These are phyloP conservation scores for Escovopsis weberi DNA, from an alignment of 2,329 filamentous ascomycete species.

Conservation along the genomic window DNA sequence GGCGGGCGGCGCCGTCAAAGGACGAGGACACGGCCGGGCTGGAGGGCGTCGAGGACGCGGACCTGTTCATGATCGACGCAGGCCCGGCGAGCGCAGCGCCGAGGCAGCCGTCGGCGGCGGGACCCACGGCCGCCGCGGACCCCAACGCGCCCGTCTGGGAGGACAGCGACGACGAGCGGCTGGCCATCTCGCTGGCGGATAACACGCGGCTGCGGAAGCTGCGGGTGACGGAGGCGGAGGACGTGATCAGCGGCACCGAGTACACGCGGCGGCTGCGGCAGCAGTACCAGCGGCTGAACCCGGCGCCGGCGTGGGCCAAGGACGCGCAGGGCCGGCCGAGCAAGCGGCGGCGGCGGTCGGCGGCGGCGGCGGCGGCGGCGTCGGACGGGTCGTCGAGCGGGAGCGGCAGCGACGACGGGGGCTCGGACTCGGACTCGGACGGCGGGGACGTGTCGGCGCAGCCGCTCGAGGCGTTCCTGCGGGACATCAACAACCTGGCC, in stretches of 20 bases:
- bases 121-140: slow-evolving; percentile 16
- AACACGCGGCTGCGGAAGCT: slow-evolving; percentile 70
- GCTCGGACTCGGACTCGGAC: too few relatives aligned
- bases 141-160: slow-evolving; percentile 55
- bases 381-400: slow-evolving; percentile 33
- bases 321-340: slow-evolving; percentile 33
- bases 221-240: slow-evolving; percentile 65
- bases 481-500: slow-evolving; percentile 55
- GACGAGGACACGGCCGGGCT: slow-evolving; percentile 37
- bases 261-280: slow-evolving; percentile 68
- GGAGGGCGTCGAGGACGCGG: slow-evolving; percentile 55
- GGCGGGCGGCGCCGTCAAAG: slow-evolving; percentile 17
- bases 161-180: slow-evolving; percentile 87
- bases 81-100: slow-evolving; percentile 31
- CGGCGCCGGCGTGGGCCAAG: slow-evolving; percentile 45
- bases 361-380: slow-evolving; percentile 28
- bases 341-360: slow-evolving; percentile 38
- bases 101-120: slow-evolving; percentile 12
- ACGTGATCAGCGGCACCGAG: slow-evolving; percentile 73
- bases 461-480: slow-evolving; percentile 67
- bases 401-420: slow-evolving; percentile 30
- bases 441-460: slow-evolving; percentile 46
- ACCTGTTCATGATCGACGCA: slow-evolving; percentile 75
- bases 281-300: slow-evolving; percentile 53
- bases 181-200: slow-evolving; percentile 68